phyloP scores from a whole-genome alignment of 441 rosid species.

The Geranium incanum region DNA sequence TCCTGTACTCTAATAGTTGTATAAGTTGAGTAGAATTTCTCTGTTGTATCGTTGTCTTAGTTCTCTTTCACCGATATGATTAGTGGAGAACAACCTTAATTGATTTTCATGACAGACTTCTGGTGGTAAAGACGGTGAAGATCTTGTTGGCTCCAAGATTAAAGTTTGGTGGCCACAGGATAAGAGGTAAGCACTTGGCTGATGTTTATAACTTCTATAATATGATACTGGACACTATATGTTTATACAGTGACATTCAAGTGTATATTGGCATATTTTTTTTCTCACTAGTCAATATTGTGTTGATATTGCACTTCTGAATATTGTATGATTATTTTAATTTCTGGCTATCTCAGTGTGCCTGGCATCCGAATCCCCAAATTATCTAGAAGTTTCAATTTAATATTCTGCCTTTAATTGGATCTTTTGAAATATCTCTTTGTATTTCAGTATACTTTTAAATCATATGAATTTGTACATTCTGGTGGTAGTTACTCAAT shows the following conservation, averaged over 20 bases:
- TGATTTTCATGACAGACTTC: conserved; percentile 46
- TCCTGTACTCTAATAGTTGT: background rate
- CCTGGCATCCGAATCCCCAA: background rate
- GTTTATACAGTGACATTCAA: background rate
- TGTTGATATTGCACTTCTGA: background rate
- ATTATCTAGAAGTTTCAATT: background rate
- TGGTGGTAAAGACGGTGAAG: conserved; percentile 35
- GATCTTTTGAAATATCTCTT: background rate
- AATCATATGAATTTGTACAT: conserved; percentile 1
- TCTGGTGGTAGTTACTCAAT: background rate
- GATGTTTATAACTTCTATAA: conserved; percentile 9
- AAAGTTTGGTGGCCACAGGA: conserved; percentile 95
- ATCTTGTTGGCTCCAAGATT: conserved; percentile 60
- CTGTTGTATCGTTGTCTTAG: background rate
- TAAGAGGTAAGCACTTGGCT: conserved; percentile 40
- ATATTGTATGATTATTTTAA: background rate
- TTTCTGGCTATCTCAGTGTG: background rate
- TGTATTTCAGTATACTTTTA: background rate
- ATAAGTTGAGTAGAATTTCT: background rate
- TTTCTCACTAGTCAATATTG: background rate
- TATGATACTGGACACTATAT: background rate
- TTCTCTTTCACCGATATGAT: background rate
- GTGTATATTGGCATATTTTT: background rate
- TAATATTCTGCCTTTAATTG: background rate
- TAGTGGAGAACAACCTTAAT: conserved; percentile 16